Evolutionary conservation across 495 filamentous ascomycete species (phyloP).

Genomic region (Annulohypoxylon nitens): DNA sequence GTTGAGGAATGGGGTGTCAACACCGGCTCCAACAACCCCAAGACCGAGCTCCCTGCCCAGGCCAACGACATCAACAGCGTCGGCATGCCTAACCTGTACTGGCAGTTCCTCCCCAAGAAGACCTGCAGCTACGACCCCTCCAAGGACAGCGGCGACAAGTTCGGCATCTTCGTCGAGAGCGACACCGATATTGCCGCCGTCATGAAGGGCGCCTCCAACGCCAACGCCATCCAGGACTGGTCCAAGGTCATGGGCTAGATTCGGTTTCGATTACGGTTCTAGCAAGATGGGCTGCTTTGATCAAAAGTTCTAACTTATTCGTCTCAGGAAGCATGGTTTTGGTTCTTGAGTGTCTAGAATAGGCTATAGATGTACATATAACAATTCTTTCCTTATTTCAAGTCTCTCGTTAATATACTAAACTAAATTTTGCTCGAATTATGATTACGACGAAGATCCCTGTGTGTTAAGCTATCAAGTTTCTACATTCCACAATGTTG

Average conservation of each 20-base stretch:
- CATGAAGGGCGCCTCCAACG: constrained; percentile 38
- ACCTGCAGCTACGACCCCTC: constrained; percentile 42
- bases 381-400: constrained; percentile 5
- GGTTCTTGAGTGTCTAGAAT: not conserved
- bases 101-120: constrained; percentile 44
- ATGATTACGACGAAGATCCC: not conserved
- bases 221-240: constrained; percentile 41
- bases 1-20: constrained; percentile 52
- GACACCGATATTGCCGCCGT: constrained; percentile 34
- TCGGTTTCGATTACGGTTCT: not conserved
- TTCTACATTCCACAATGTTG: too few species aligned
- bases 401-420: constrained; percentile 23
- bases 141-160: constrained; percentile 32
- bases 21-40: constrained; percentile 19
- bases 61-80: constrained; percentile 43
- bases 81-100: constrained; percentile 46
- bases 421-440: too few species aligned
- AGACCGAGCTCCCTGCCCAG: constrained; percentile 45
- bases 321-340: not conserved
- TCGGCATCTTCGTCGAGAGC: constrained; percentile 43
- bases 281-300: not conserved
- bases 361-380: constrained; percentile 15
- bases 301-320: not conserved
- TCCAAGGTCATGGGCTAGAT: constrained; percentile 31
- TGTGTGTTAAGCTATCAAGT: not conserved